Base-by-base conservation (phyloP, 1,139 yeast species). In the Wickerhamomyces sp. region DNA sequence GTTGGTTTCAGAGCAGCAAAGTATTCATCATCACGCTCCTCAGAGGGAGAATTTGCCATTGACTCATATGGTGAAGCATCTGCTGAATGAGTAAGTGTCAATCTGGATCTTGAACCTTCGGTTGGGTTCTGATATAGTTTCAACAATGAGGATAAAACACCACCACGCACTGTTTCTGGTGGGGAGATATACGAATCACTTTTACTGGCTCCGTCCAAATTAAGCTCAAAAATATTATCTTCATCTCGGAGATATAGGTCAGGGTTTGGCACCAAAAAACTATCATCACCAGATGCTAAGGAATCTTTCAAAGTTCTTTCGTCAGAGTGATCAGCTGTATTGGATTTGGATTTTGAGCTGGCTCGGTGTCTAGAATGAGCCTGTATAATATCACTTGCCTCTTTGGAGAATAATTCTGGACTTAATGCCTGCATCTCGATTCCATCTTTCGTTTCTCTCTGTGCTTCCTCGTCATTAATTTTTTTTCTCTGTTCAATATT, bases 111-210 rank as follows among this genome's bases (percentile, higher is more conserved):
- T 52, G 37, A 73, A 4, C 46, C 50, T 54, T 56, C 76, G 65
- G 26, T 77, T 72, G 38, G 79, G 67, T 62, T 76, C 68, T 57
- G 79, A 57, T 88, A 87, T 45, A 89, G 71, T 54, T 81, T 77
- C 51, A 89, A 70, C 51, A 89, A 69, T 2, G 91, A 79, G 0
- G 95, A 86, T 34, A 89, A 72, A 15, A 89, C 91, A 60, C 96
- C 96, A 29, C 89, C 88, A 53, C 84, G 84, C 7, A 87, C 89
- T 44, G 76, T 78, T 38, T 74, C 69, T 0, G 95, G 95, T 0
- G 91, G 90, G 0, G 88, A 80, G 8, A 86, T 71, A 45, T 77
- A 85, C 23, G 74, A 78, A 36, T 67, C 71, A 41, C 66, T 70
- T 35, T 46, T 47, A 18, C 30, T 42, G 37, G 45, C 50, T 13